Conservation (phyloP, 139 green algal genomes). For the Ettlia oleoabundans region DNA sequence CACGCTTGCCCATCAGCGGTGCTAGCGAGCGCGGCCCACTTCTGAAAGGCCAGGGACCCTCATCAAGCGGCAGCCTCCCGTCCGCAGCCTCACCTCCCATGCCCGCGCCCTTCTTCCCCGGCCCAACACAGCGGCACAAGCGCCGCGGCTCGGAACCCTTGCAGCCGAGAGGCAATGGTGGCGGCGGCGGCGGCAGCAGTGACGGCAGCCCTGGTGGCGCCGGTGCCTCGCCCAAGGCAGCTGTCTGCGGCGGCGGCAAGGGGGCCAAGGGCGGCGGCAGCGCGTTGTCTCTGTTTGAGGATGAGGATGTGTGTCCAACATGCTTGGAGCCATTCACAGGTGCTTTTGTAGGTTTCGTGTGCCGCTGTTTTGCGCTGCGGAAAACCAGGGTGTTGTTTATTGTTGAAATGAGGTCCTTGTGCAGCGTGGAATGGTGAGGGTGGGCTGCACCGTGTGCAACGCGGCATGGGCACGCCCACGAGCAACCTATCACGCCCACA, state of each 20-base stretch:
- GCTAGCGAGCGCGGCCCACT: background rate
- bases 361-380: no score
- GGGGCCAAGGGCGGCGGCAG: conserved; percentile 6
- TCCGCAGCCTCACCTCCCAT: conserved; percentile 21
- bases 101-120: conserved; percentile 8
- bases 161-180: background rate
- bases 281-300: conserved; percentile 28
- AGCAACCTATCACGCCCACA: no score
- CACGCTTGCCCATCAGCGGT: background rate
- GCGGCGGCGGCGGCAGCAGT: background rate
- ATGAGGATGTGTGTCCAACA: conserved; percentile 52
- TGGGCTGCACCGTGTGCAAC: no score
- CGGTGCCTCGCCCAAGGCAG: conserved; percentile 6
- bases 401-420: no score
- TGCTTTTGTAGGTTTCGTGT: no score
- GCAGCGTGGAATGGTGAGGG: no score
- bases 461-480: no score
- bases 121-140: background rate
- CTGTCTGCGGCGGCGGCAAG: background rate
- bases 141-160: background rate
- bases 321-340: conserved; percentile 50
- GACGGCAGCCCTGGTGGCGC: no score
- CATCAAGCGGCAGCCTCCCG: background rate
- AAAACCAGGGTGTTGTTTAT: no score
- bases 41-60: conserved; percentile 7